Percentiles rank a stretch among this genome's conserved stretches.
phyloP scores from a whole-genome alignment of 1,284 basidiomycete species.

The Sporisorium reilianum region DNA sequence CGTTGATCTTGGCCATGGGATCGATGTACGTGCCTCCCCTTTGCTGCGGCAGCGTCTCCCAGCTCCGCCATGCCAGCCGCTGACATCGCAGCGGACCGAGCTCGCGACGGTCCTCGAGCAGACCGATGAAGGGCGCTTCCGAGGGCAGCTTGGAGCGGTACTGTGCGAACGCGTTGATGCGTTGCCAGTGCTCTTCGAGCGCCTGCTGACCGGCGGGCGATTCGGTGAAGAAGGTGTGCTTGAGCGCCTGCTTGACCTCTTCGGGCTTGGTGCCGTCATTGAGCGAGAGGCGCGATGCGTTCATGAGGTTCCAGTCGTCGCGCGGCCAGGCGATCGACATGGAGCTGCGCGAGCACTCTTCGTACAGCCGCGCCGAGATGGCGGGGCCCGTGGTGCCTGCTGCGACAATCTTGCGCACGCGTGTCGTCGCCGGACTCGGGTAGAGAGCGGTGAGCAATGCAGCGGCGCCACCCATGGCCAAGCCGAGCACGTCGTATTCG shows the following conservation, averaged over 20 bases:
- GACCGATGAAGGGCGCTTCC: slow-evolving; percentile 38
- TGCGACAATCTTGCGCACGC: slow-evolving; percentile 40
- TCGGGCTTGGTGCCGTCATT: slow-evolving; percentile 39
- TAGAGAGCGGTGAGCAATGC: slow-evolving; percentile 35
- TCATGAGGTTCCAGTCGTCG: slow-evolving; percentile 47
- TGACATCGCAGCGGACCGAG: slow-evolving; percentile 39
- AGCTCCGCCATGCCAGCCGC: slow-evolving; percentile 36
- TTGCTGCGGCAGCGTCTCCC: slow-evolving; percentile 41
- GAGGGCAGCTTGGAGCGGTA: slow-evolving; percentile 35
- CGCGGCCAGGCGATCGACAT: slow-evolving; percentile 48
- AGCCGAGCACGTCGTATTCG: slow-evolving; percentile 39
- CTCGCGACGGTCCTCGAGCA: slow-evolving; percentile 40
- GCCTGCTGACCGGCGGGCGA: slow-evolving; percentile 26
- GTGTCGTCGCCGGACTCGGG: slow-evolving; percentile 27
- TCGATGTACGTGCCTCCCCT: slow-evolving; percentile 26
- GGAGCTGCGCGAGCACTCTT: slow-evolving; percentile 41
- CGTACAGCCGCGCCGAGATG: slow-evolving; percentile 41
- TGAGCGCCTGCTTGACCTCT: slow-evolving; percentile 38
- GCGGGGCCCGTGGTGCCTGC: slow-evolving; percentile 36
- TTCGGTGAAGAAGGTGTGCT: slow-evolving; percentile 37
- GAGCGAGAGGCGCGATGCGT: slow-evolving; percentile 33
- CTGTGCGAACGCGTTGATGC: slow-evolving; percentile 40
- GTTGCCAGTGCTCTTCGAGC: slow-evolving; percentile 34
- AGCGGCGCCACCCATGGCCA: slow-evolving; percentile 36
- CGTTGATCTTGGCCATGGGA: slow-evolving; percentile 42